Percentiles rank a stretch among this genome's conserved stretches.
phyloP scores from a whole-genome alignment of 495 filamentous ascomycete species.

The Talaromyces trachyspermus region DNA sequence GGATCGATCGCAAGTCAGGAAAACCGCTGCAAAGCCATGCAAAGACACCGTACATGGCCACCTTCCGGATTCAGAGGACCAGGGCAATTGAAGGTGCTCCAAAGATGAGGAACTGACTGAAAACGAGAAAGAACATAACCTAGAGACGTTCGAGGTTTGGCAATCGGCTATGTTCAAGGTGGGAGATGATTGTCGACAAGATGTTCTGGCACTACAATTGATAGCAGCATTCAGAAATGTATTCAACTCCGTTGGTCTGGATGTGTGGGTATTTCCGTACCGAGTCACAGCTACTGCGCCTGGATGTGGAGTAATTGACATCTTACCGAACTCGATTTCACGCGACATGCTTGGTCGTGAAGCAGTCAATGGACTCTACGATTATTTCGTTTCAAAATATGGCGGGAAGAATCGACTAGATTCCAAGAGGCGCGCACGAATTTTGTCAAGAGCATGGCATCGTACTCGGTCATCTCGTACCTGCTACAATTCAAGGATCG shows the following conservation, averaged over 20 bases:
- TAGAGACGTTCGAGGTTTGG: constrained; percentile 79
- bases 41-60: constrained; percentile 98
- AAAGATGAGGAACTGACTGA: background rate
- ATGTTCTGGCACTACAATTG: constrained; percentile 94
- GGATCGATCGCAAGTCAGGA: constrained; percentile 94
- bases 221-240: constrained; percentile 95
- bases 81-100: constrained; percentile 30
- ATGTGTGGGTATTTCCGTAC: constrained; percentile 96
- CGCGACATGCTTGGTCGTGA: constrained; percentile 98
- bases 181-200: constrained; percentile 96
- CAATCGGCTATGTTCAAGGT: constrained; percentile 99
- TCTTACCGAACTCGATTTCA: constrained; percentile 93
- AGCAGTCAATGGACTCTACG: constrained; percentile 94
- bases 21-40: constrained; percentile 96
- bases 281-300: constrained; percentile 97
- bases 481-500: constrained; percentile 98
- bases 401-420: constrained; percentile 87
- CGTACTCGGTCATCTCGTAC: constrained; percentile 98
- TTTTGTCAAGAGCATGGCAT: constrained; percentile 99
- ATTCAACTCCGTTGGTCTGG: constrained; percentile 86
- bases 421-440: constrained; percentile 96
- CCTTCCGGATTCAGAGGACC: constrained; percentile 88
- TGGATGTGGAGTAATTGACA: constrained; percentile 96
- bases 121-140: constrained; percentile 21
- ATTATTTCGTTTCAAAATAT: constrained; percentile 96